Conservation (phyloP, 2,329 filamentous ascomycete genomes). For the Paracoccidioides brasiliensis region DNA sequence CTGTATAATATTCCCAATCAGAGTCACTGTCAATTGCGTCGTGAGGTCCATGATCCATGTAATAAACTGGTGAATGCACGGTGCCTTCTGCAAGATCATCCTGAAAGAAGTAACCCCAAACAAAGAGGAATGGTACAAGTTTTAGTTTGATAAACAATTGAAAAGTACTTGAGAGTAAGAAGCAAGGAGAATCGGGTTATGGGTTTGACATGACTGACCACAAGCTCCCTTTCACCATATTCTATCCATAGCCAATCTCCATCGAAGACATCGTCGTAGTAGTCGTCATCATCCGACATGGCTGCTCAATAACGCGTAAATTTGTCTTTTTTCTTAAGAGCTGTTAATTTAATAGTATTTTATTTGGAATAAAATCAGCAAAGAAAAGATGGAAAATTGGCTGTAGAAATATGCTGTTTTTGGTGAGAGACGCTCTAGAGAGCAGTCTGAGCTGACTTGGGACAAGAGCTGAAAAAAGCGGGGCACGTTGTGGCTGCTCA, state of each 20-base stretch:
- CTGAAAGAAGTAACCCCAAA: constrained; percentile 5
- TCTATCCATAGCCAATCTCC: constrained; percentile 9
- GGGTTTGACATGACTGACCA: not conserved
- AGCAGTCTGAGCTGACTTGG: no score
- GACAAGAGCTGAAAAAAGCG: no score
- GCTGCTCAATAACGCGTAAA: not conserved
- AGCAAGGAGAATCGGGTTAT: no score
- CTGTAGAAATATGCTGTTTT: no score
- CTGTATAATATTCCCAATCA: constrained; percentile 19
- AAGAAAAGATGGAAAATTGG: no score
- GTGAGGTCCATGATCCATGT: constrained; percentile 17
- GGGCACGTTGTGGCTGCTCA: no score
- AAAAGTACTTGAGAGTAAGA: no score
- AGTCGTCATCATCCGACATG: constrained; percentile 16
- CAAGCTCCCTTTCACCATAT: constrained; percentile 7
- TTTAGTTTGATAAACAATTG: no score
- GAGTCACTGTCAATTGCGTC: constrained; percentile 18
- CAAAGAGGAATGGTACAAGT: no score
- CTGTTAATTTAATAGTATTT: not conserved
- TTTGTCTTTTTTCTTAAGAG: not conserved
- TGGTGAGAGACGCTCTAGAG: no score
- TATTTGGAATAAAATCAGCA: not conserved
- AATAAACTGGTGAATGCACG: constrained; percentile 19
- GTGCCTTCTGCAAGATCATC: constrained; percentile 23
- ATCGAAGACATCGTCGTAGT: constrained; percentile 9